phyloP scores from a whole-genome alignment of 495 filamentous ascomycete genomes.

The Podospora pseudoanserina region DNA sequence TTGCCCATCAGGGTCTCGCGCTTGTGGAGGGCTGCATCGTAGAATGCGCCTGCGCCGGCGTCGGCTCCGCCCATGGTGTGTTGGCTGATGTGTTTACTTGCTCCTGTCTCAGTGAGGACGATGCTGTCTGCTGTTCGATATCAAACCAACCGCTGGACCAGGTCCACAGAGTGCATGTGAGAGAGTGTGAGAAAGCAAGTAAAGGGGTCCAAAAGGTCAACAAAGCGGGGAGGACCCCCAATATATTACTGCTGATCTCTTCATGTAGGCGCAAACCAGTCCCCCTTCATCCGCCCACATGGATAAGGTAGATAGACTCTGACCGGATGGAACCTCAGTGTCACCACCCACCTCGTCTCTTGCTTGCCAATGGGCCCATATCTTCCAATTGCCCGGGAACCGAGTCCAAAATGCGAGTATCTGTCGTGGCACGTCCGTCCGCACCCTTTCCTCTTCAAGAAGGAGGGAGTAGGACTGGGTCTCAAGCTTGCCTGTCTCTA shows the following conservation, averaged over 20 bases:
- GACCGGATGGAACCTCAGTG: neutral
- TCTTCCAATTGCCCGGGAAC: slow-evolving; percentile 22
- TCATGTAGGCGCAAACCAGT: neutral
- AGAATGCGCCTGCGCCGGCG: slow-evolving; percentile 39
- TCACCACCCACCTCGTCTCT: neutral
- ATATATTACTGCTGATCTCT: neutral
- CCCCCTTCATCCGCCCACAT: neutral
- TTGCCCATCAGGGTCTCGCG: slow-evolving; percentile 62
- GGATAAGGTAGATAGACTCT: neutral
- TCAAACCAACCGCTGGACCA: neutral
- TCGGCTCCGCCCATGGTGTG: slow-evolving; percentile 37
- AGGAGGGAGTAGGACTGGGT: neutral
- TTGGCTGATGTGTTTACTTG: neutral
- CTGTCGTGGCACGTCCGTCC: neutral
- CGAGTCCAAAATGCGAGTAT: slow-evolving; percentile 4
- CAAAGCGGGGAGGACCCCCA: neutral
- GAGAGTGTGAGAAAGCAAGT: neutral
- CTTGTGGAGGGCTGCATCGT: slow-evolving; percentile 62
- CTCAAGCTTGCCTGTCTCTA: neutral
- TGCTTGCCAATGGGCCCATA: neutral
- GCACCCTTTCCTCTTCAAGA: neutral
- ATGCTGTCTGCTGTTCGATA: too few species aligned
- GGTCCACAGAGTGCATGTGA: neutral
- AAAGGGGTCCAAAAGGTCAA: neutral
- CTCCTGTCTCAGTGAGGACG: too few species aligned